phyloP scores from a whole-genome alignment of 305 asterid species.

The Rubia tinctorum region DNA sequence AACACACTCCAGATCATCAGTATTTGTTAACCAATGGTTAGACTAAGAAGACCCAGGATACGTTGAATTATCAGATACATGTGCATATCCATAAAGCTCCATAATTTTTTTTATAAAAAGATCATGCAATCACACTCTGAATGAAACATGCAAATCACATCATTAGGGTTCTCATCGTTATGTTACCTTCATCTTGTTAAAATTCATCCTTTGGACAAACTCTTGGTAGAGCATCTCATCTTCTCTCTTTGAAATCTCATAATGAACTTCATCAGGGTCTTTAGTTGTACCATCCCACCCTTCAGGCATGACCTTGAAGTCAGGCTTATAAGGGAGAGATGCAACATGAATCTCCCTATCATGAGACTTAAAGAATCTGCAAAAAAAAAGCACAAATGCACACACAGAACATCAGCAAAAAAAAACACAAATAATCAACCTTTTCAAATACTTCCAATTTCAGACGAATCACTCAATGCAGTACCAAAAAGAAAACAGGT shows the following conservation, averaged over 20 bases:
- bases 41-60: neutral
- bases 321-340: slow-evolving; percentile 86
- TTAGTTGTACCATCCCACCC: slow-evolving; percentile 98
- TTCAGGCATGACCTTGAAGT: slow-evolving; percentile 97
- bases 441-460: neutral
- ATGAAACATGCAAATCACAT: neutral
- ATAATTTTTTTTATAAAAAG: neutral
- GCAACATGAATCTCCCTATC: slow-evolving; percentile 96
- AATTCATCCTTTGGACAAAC: slow-evolving; percentile 71
- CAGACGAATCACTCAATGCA: neutral
- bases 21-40: no score
- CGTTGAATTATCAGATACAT: neutral
- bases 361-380: slow-evolving; percentile 72
- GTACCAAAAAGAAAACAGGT: neutral
- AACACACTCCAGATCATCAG: neutral
- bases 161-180: neutral
- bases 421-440: neutral
- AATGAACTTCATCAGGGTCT: slow-evolving; percentile 96
- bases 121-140: neutral
- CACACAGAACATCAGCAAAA: slow-evolving; percentile 5
- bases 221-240: slow-evolving; percentile 89
- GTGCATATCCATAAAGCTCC: neutral
- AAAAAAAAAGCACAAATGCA: slow-evolving; percentile 12
- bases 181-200: slow-evolving; percentile 84
- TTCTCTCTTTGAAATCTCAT: slow-evolving; percentile 90